These are phyloP conservation scores for Eudorina sp. DNA, from an alignment of 139 green algal genomes.

Conservation along the genomic window DNA sequence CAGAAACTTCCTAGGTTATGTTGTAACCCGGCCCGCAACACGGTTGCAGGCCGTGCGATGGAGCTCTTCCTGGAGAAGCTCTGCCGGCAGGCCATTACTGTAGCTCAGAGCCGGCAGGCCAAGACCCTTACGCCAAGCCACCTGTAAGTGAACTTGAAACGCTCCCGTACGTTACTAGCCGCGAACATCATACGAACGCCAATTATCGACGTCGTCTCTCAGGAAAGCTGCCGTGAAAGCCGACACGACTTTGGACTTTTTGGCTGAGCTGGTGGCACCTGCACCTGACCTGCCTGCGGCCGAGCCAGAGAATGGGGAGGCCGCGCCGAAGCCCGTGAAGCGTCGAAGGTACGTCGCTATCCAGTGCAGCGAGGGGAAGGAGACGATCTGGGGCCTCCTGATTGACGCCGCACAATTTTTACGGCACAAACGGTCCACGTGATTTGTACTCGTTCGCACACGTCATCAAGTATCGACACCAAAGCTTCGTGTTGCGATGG, in stretches of 20 bases:
- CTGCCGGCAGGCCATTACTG: conserved; percentile 67
- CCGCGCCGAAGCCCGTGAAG: conserved; percentile 56
- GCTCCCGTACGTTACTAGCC: too few species aligned
- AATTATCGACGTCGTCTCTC: too few species aligned
- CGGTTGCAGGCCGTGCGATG: conserved; percentile 82
- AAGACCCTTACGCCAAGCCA: conserved; percentile 85
- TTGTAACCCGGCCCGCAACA: background rate
- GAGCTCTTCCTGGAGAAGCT: conserved; percentile 91
- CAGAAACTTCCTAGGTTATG: background rate
- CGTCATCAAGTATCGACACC: too few species aligned
- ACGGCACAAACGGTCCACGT: too few species aligned
- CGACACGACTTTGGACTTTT: conserved; percentile 83
- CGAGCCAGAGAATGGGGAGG: conserved; percentile 24
- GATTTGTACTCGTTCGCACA: too few species aligned
- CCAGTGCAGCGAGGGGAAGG: too few species aligned
- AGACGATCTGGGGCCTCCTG: too few species aligned
- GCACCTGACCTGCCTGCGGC: conserved; percentile 77
- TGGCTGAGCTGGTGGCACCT: conserved; percentile 76
- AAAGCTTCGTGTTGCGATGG: too few species aligned
- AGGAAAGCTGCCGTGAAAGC: conserved; percentile 74
- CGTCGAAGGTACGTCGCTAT: conserved; percentile 51
- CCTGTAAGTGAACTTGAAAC: conserved; percentile 84
- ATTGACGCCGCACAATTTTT: too few species aligned
- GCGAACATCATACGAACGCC: too few species aligned
- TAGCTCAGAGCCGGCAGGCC: conserved; percentile 76